Base-by-base conservation (phyloP, 1,139 yeast genomes). In the Kodamaea sp. region DNA sequence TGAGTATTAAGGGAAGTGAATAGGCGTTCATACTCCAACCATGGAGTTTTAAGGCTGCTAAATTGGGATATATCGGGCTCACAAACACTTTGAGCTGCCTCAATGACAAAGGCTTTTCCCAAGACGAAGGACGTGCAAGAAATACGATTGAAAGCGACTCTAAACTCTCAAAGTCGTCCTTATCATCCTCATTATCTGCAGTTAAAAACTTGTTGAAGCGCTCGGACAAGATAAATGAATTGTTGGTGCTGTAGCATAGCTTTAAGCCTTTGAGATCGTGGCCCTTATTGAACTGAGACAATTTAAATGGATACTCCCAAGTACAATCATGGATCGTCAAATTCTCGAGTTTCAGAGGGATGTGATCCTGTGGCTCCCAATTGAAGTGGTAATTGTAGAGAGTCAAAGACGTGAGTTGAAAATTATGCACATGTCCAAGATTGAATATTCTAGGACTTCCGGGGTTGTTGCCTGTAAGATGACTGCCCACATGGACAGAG, bases 231-330 rank as follows among this genome's bases (percentile, higher is more conserved):
- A 63, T 48, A 39, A 70, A 69, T 7, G 70, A 47, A 38, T 63
- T 56, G 24, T 52, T 47, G 19, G 48, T 42, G 4, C 57, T 46
- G 41, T 63, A 67, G 5, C 42, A 43, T n/a, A 70, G 39, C n/a
- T 43, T 39, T 14, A 69, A 48, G 4, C 29, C 41, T 4, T 45
- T 39, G 20, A 67, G 47, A 4, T 52, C 38, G 28, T 57, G 49
- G 29, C 46, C 42, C 6, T 36, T 41, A 36, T 67, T 67, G 47
- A 70, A 69, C 30, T 57, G 59, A 4, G 57, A 43, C 9, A 66
- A 43, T 7, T 57, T 46, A 39, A 70, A 70, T 1, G 76, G 76
- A 32, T 65, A 70, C 32, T 64, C 72, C 76, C 76, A 70, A 1
- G 68, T 58, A 47, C 76, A 70, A 43, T 69, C 59, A 7, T 47